A percentile compares a stretch with the other conserved stretches of the same genome.
Evolutionary conservation across 495 filamentous ascomycete genomes (phyloP).

Genomic region (Penicillium desertorum): DNA sequence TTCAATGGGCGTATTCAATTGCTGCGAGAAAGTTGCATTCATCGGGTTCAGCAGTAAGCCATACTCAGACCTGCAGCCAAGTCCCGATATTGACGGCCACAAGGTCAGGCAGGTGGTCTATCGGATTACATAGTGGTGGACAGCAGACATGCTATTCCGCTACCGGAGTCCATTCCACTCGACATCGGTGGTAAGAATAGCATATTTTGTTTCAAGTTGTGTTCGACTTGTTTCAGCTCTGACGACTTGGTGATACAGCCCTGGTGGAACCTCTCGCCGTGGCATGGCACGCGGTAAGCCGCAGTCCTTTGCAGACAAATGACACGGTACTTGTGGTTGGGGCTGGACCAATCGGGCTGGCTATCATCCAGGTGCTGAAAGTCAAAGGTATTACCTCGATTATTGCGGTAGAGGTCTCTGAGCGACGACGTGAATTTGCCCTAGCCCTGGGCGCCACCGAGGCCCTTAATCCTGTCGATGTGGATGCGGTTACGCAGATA

Average conservation of each 20-base stretch:
- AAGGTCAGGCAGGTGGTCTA: constrained; percentile 51
- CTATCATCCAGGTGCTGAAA: constrained; percentile 57
- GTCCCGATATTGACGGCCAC: not conserved
- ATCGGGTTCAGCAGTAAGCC: constrained; percentile 55
- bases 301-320: constrained; percentile 49
- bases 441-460: constrained; percentile 24
- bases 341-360: constrained; percentile 63
- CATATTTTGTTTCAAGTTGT: constrained; percentile 19
- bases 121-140: constrained; percentile 56
- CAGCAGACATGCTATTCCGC: constrained; percentile 21
- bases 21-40: constrained; percentile 59
- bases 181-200: constrained; percentile 31
- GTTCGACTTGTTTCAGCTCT: constrained; percentile 2
- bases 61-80: not conserved
- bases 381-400: constrained; percentile 50
- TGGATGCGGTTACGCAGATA: constrained; percentile 24
- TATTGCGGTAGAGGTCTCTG: constrained; percentile 45
- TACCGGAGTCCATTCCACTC: constrained; percentile 28
- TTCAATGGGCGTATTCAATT: constrained; percentile 49
- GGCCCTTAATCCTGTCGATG: constrained; percentile 22
- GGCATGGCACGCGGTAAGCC: constrained; percentile 64
- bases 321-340: constrained; percentile 57
- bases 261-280: constrained; percentile 63
- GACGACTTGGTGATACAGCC: constrained; percentile 30
- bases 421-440: constrained; percentile 21